These are phyloP conservation scores for Aspergillus terreus DNA, from an alignment of 2,329 filamentous ascomycete genomes.

Conservation along the genomic window DNA sequence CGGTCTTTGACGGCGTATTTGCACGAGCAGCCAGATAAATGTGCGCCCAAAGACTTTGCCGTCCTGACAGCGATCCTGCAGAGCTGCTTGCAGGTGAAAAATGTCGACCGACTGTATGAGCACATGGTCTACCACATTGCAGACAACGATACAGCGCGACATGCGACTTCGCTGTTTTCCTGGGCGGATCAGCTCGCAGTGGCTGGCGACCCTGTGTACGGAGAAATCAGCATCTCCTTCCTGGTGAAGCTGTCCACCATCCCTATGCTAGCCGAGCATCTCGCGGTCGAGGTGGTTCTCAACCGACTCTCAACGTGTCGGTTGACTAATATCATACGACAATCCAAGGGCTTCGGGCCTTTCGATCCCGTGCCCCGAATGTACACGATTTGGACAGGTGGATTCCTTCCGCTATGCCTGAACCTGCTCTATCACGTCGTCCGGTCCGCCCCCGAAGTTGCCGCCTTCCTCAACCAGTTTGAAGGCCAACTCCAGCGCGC, in stretches of 20 bases:
- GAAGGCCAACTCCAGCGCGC: slow-evolving; percentile 71
- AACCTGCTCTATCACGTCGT: slow-evolving; percentile 84
- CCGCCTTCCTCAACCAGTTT: slow-evolving; percentile 86
- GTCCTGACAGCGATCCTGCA: slow-evolving; percentile 86
- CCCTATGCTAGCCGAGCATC: slow-evolving; percentile 76
- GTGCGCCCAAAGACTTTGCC: slow-evolving; percentile 75
- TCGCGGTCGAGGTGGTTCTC: slow-evolving; percentile 82
- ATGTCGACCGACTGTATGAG: slow-evolving; percentile 66
- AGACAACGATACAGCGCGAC: slow-evolving; percentile 68
- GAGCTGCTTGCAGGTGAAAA: slow-evolving; percentile 73
- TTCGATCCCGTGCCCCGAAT: slow-evolving; percentile 74
- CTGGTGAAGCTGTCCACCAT: slow-evolving; percentile 82
- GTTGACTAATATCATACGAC: slow-evolving; percentile 71
- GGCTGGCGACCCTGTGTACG: slow-evolving; percentile 82
- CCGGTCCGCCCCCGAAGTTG: slow-evolving; percentile 75
- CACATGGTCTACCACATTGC: slow-evolving; percentile 67
- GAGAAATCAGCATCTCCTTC: slow-evolving; percentile 85
- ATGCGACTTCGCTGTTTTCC: slow-evolving; percentile 82
- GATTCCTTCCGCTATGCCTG: slow-evolving; percentile 79
- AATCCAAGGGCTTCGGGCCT: slow-evolving; percentile 65
- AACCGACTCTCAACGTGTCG: slow-evolving; percentile 75
- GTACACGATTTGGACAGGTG: slow-evolving; percentile 86
- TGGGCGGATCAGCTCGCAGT: slow-evolving; percentile 84
- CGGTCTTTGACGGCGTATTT: slow-evolving; percentile 74
- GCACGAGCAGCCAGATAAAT: slow-evolving; percentile 66